Evolutionary conservation across 495 filamentous ascomycete species (phyloP).

Genomic region (Symbiotaphrina buchneri): DNA sequence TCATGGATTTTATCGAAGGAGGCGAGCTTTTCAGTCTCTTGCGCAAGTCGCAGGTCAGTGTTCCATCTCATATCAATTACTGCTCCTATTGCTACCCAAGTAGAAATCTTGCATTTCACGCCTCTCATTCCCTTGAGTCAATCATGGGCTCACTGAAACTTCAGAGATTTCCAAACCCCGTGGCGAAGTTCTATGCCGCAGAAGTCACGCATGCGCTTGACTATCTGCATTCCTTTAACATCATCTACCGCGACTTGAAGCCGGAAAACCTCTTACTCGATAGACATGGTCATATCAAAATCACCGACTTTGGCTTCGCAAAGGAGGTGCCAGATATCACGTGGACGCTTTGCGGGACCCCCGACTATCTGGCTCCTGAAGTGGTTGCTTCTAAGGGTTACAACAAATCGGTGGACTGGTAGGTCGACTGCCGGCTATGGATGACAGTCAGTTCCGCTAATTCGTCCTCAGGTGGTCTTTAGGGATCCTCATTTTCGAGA

Average conservation of each 20-base stretch:
- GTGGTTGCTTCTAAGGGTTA: slow-evolving; percentile 95
- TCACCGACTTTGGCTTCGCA: slow-evolving; percentile 97
- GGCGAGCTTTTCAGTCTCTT: slow-evolving; percentile 91
- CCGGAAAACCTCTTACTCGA: slow-evolving; percentile 91
- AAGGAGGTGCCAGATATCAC: slow-evolving; percentile 98
- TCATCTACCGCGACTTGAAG: slow-evolving; percentile 95
- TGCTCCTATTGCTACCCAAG: slow-evolving; percentile 3
- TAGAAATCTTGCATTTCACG: slow-evolving; percentile 1
- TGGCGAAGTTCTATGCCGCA: slow-evolving; percentile 96
- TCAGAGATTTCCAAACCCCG: slow-evolving; percentile 93
- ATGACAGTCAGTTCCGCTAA: slow-evolving; percentile 6
- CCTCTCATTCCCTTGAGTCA: slow-evolving; percentile 5
- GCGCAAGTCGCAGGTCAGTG: slow-evolving; percentile 81
- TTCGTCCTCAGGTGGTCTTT: slow-evolving; percentile 68
- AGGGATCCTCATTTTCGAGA: slow-evolving; percentile 96
- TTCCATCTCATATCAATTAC: background rate
- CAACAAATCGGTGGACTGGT: slow-evolving; percentile 99
- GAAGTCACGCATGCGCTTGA: slow-evolving; percentile 91
- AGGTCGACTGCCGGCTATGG: slow-evolving; percentile 12
- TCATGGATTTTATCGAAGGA: slow-evolving; percentile 99
- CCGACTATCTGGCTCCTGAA: slow-evolving; percentile 95
- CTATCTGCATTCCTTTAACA: slow-evolving; percentile 84
- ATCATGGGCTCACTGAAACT: background rate
- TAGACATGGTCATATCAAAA: slow-evolving; percentile 91
- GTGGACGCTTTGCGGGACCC: slow-evolving; percentile 94